Conservation (phyloP, 257 asterid species). For the Eustoma russellianum region DNA sequence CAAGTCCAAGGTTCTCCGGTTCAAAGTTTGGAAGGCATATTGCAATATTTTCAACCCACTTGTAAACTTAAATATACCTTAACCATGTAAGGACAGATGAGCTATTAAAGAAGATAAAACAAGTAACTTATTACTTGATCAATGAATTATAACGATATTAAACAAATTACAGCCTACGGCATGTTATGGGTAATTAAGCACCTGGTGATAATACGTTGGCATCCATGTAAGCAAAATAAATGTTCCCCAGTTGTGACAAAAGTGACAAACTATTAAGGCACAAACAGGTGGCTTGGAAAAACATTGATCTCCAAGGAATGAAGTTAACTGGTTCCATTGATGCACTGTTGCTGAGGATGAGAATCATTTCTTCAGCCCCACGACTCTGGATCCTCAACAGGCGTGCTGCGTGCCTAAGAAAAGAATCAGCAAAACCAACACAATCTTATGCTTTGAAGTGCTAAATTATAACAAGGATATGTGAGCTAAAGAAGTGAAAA, state of each 20-base stretch:
- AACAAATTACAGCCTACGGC: background rate
- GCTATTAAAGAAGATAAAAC: background rate
- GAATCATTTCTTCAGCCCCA: conserved; percentile 62
- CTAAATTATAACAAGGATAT: background rate
- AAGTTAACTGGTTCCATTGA: conserved; percentile 70
- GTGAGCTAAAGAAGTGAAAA: background rate
- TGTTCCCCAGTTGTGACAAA: conserved; percentile 96
- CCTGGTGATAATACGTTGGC: conserved; percentile 97
- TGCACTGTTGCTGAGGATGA: conserved; percentile 46
- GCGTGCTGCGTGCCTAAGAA: conserved; percentile 75
- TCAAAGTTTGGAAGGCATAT: background rate
- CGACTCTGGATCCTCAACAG: conserved; percentile 63
- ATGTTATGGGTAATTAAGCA: conserved; percentile 8
- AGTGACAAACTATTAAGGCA: conserved; percentile 79
- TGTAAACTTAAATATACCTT: too few relatives aligned
- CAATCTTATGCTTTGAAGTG: background rate
- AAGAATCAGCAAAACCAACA: conserved; percentile 7
- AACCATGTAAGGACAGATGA: background rate
- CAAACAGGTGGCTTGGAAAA: conserved; percentile 79
- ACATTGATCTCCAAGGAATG: conserved; percentile 77
- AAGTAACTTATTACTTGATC: background rate
- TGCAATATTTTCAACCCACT: background rate
- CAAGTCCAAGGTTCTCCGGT: background rate
- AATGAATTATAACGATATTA: too few relatives aligned
- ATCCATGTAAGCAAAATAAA: conserved; percentile 92